These are phyloP conservation scores for Irpex sp. DNA, from an alignment of 1,284 basidiomycete species.

Conservation along the genomic window DNA sequence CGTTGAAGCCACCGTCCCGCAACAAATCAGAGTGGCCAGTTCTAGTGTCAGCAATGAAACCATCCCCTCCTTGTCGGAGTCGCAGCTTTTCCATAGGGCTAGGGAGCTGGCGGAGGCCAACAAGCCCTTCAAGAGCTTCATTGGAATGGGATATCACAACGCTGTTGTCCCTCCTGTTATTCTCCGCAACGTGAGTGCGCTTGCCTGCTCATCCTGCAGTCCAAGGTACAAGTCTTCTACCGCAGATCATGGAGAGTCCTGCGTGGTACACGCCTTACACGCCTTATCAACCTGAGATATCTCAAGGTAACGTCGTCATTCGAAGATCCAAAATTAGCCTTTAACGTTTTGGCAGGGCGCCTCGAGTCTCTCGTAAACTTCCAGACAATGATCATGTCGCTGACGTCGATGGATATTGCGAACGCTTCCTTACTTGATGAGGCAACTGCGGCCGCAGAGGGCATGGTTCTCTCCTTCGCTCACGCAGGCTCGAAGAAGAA, in stretches of 20 bases:
- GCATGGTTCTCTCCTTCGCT: slow-evolving; percentile 82
- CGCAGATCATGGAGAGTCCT: slow-evolving; percentile 90
- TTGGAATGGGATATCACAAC: slow-evolving; percentile 97
- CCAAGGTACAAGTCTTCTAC: neutral
- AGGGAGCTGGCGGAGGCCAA: slow-evolving; percentile 78
- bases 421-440: slow-evolving; percentile 93
- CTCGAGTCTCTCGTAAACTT: slow-evolving; percentile 97
- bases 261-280: slow-evolving; percentile 99
- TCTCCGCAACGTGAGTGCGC: slow-evolving; percentile 74
- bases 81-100: slow-evolving; percentile 77
- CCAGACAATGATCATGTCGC: slow-evolving; percentile 94
- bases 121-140: slow-evolving; percentile 86
- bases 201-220: neutral
- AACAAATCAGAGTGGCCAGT: slow-evolving; percentile 69
- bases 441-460: slow-evolving; percentile 91
- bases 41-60: slow-evolving; percentile 60
- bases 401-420: slow-evolving; percentile 93
- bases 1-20: slow-evolving; percentile 76
- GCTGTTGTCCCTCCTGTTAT: slow-evolving; percentile 93
- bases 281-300: slow-evolving; percentile 90
- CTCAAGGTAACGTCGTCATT: slow-evolving; percentile 63
- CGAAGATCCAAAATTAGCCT: slow-evolving; percentile 1
- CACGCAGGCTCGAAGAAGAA: slow-evolving; percentile 70
- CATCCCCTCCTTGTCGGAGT: slow-evolving; percentile 81
- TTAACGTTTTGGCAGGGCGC: slow-evolving; percentile 53